Evolutionary conservation across 2,329 filamentous ascomycete genomes (phyloP), one percentile per base, ranked within the genome.

Genomic region (Botrytis squamosa): DNA sequence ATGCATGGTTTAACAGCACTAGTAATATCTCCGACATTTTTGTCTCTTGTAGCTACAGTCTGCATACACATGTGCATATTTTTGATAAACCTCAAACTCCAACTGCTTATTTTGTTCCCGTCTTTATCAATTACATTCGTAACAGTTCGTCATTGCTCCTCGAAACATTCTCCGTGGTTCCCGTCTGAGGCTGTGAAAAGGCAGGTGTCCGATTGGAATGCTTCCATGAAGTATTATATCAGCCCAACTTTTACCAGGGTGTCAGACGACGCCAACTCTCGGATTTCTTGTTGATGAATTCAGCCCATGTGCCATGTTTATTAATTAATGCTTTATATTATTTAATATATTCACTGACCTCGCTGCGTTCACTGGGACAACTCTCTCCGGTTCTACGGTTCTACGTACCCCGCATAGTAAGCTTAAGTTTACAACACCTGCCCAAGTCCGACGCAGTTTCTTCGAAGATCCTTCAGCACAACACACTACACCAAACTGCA

Each of bases 221-320:
- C 36, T 22, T 33, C 36, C n/a, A 33, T n/a, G 36, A 14, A 57
- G 14, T 55, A 57, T 57, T 69, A 33, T 57, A 68, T 69, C 66
- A 69, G 66, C 66, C 52, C 52, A 65, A 68, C 44, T 16, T 33
- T 57, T 16, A 22, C 66, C 29, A 16, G 66, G 49, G 10, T 69
- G 66, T 69, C 66, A 69, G 66, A 69, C 66, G 66, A 69, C 66
- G 66, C 66, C 49, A 57, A 44, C 49, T 49, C 40, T 44, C 49
- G 38, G 38, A 59, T 57, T 49, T 33, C 49, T 62, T 16, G 36
- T 40, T 63, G 60, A 4, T 42, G 38, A 65, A 18, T 65, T 65
- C 62, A 65, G 62, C 62, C 62, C 40, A 65, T 64, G 62, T 22
- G 62, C 14, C 62, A 65, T 33, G 25, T 44, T 65, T 46, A 65